A percentile compares a stretch with the other conserved stretches of the same genome.
Evolutionary conservation across 805 yeast species (phyloP).

Genomic region (Ogataea pini): DNA sequence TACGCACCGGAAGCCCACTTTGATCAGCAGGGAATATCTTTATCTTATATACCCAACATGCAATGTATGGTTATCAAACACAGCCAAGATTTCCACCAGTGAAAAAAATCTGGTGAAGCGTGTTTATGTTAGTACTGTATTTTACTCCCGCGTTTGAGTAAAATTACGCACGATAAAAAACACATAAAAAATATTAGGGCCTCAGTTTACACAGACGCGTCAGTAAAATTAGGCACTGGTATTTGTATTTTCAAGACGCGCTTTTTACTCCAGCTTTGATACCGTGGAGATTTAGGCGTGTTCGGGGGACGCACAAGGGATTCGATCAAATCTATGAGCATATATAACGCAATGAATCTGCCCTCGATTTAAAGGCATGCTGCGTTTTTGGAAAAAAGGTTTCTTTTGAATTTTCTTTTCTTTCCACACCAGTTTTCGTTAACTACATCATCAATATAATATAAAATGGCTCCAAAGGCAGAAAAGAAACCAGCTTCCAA

Average conservation of each 20-base stretch:
- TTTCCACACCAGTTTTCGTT: slow-evolving; percentile 9
- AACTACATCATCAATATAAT: slow-evolving; percentile 1
- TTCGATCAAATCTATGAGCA: background rate
- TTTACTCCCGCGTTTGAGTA: slow-evolving; percentile 9
- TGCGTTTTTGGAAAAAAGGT: background rate
- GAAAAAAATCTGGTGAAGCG: slow-evolving; percentile 2
- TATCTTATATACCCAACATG: background rate
- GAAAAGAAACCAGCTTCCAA: slow-evolving; percentile 81
- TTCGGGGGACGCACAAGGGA: background rate
- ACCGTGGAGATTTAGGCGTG: background rate
- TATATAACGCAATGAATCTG: slow-evolving; percentile 5
- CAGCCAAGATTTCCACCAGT: background rate
- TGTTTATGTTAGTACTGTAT: slow-evolving; percentile 4
- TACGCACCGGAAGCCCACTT: background rate
- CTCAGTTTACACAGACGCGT: slow-evolving; percentile 10
- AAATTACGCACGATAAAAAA: background rate
- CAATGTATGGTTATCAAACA: background rate
- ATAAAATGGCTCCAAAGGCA: slow-evolving; percentile 65
- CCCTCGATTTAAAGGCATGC: background rate
- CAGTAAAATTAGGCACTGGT: slow-evolving; percentile 5
- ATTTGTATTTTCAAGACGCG: background rate
- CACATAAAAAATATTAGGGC: slow-evolving; percentile 4
- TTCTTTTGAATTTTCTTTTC: slow-evolving; percentile 2
- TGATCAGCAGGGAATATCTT: background rate
- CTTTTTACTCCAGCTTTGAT: background rate